Evolutionary conservation across 768 basidiomycete species (phyloP), one percentile per base, ranked within the genome.

Genomic region (Mycena leptocephala): DNA sequence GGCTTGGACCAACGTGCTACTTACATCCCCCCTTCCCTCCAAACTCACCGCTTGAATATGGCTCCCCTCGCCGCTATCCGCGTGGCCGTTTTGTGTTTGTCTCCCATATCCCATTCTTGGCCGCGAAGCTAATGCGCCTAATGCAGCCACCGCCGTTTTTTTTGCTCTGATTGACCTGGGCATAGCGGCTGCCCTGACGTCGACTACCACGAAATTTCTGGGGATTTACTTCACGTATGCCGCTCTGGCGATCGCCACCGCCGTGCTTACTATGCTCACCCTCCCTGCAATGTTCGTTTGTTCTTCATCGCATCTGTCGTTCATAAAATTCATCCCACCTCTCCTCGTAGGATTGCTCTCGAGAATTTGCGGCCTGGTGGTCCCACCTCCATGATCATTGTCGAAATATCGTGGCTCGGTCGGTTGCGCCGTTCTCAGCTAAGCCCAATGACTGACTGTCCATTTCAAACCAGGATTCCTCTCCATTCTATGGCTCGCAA

Each of bases 351-450:
- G 76, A 59, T 76, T 6, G 56, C 55, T 2, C 65, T 76, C 43
- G 76, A 76, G 5, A 73, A 46, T 2, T 5, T 64, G 30, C 76
- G 71, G 7, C 70, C 70, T 3, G 76, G 76, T 13, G 76, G 70
- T 16, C 66, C 66, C 22, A 76, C 64, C 10, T 76, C 76, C 2
- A 72, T 72, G 76, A 53, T 76, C 30, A 56, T 69, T 11, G 35
- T 73, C 16, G 76, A 76, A 28, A 33, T 76, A 3, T 24, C n/a
- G 11, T 72, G 64, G 71, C 48, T 76, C 24, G 35, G 76, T 76
- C 6, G 14, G 68, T 63, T 33, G 1, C 14, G 18, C 2, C n/a
- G n/a, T n/a, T n/a, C 22, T 51, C 4, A 46, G 16, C 43, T 46
- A 14, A 46, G 7, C 2, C 43, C 32, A 24, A 20, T 35, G 9